A percentile compares a stretch with the other conserved stretches of the same genome.
These are phyloP conservation scores for Wickerhamiella nectarea DNA, from an alignment of 805 yeast genomes.

Conservation along the genomic window DNA sequence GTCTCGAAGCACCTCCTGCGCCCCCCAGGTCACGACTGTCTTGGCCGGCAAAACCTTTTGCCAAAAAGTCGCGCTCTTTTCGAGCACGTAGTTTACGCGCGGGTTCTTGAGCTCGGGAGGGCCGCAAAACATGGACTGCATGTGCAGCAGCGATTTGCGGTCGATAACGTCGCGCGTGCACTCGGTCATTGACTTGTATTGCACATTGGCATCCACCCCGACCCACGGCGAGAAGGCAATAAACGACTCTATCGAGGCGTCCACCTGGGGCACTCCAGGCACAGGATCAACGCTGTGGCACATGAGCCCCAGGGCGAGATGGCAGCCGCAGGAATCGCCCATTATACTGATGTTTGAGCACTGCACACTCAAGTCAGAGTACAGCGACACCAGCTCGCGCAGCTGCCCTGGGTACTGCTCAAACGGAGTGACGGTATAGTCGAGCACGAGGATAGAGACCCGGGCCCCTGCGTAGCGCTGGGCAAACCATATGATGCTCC, in stretches of 20 bases:
- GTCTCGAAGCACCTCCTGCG: constrained; percentile 13
- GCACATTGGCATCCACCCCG: background rate
- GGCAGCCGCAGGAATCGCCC: constrained; percentile 28
- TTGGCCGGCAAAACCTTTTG: constrained; percentile 11
- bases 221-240: constrained; percentile 16
- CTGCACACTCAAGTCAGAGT: background rate
- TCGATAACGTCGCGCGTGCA: constrained; percentile 7
- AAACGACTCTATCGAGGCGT: constrained; percentile 3
- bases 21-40: constrained; percentile 18
- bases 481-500: constrained; percentile 12
- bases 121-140: constrained; percentile 5
- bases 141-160: background rate
- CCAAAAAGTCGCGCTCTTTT: constrained; percentile 12
- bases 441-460: constrained; percentile 21
- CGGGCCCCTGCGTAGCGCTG: constrained; percentile 11
- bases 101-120: background rate
- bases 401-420: constrained; percentile 22
- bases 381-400: constrained; percentile 13
- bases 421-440: constrained; percentile 23
- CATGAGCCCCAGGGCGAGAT: constrained; percentile 17
- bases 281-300: constrained; percentile 9
- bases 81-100: constrained; percentile 1
- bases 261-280: constrained; percentile 5
- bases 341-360: constrained; percentile 16
- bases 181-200: background rate